phyloP scores from a whole-genome alignment of 106 monocot genomes.

The Posidonia australis region DNA sequence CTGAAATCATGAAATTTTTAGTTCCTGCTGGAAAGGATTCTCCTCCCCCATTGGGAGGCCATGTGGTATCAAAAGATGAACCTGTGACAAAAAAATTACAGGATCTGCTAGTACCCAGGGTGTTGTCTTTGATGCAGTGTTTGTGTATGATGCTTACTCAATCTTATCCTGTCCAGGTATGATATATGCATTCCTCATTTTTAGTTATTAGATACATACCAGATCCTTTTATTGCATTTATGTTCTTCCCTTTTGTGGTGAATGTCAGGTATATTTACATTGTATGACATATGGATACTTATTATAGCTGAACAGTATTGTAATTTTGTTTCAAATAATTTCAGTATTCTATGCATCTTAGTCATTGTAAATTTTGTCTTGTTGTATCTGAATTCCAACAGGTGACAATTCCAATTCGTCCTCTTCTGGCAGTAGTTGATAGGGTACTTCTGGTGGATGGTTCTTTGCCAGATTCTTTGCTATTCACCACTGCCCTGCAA shows the following conservation, averaged over 20 bases:
- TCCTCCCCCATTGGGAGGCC: slow-evolving; percentile 44
- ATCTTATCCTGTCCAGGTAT: slow-evolving; percentile 58
- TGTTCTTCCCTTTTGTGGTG: no score
- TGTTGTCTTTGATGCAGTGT: slow-evolving; percentile 59
- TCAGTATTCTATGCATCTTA: no score
- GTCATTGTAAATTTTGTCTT: not conserved
- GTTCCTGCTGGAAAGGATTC: slow-evolving; percentile 64
- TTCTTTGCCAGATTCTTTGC: slow-evolving; percentile 38
- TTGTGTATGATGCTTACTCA: slow-evolving; percentile 55
- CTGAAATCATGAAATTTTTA: slow-evolving; percentile 47
- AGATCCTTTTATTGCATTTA: not conserved
- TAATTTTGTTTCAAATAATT: no score
- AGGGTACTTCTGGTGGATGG: slow-evolving; percentile 77
- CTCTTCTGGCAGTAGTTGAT: slow-evolving; percentile 42
- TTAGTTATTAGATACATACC: no score
- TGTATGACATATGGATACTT: no score
- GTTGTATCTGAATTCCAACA: slow-evolving; percentile 10
- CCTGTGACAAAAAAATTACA: slow-evolving; percentile 26
- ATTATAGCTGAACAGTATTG: no score
- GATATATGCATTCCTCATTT: not conserved
- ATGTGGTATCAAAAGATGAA: slow-evolving; percentile 10
- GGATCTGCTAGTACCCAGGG: slow-evolving; percentile 35
- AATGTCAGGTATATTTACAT: no score
- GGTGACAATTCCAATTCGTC: slow-evolving; percentile 45
- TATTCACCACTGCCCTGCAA: slow-evolving; percentile 58